Evolutionary conservation across 768 basidiomycete species (phyloP).

Genomic region (Russula sp.): DNA sequence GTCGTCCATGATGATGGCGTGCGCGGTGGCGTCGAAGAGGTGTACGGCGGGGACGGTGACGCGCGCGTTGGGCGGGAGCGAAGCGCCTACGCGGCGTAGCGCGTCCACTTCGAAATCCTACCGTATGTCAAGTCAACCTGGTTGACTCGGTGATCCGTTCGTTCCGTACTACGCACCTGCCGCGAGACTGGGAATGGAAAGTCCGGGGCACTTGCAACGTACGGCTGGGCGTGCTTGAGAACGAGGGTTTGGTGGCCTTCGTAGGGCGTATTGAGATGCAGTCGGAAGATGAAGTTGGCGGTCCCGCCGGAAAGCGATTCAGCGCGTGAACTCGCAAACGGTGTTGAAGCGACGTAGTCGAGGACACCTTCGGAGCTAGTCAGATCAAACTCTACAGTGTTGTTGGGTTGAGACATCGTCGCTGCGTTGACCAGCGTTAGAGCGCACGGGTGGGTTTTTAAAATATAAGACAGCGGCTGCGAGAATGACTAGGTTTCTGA

Average conservation of each 20-base stretch:
- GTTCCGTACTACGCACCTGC: constrained; percentile 39
- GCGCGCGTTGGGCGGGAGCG: constrained; percentile 34
- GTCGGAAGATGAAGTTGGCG: constrained; percentile 53
- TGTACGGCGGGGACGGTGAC: constrained; percentile 47
- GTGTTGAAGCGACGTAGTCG: constrained; percentile 42
- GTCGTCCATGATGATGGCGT: constrained; percentile 61
- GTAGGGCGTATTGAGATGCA: constrained; percentile 39
- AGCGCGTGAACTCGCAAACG: constrained; percentile 41
- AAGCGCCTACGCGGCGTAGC: constrained; percentile 38
- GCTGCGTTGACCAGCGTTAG: background rate
- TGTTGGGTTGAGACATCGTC: background rate
- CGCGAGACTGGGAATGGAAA: constrained; percentile 40
- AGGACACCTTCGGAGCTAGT: constrained; percentile 31
- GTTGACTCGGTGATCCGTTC: too few species aligned
- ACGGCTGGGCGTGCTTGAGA: constrained; percentile 51
- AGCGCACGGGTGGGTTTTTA: background rate
- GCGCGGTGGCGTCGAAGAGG: constrained; percentile 42
- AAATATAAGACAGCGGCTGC: background rate
- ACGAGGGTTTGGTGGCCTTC: constrained; percentile 44
- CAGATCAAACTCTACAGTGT: constrained; percentile 26
- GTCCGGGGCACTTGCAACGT: constrained; percentile 18
- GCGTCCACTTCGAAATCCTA: constrained; percentile 46
- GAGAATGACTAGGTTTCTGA: background rate
- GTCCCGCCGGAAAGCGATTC: constrained; percentile 44
- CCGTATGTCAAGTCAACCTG: background rate